phyloP scores from a whole-genome alignment of 2,329 filamentous ascomycete genomes.

The Esteya vermicola region DNA sequence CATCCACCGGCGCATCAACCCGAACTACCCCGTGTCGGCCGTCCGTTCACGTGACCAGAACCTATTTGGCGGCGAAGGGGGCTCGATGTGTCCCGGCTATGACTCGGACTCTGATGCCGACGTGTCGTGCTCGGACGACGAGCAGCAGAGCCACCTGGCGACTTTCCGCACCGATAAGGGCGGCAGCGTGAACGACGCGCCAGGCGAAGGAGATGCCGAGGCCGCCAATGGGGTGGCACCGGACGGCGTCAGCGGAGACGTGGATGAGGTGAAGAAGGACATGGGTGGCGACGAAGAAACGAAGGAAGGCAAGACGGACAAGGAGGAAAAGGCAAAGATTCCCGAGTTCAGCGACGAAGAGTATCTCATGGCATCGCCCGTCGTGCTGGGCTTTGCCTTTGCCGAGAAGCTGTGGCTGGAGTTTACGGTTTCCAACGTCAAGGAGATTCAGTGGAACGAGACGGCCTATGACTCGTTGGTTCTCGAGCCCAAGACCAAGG shows the following conservation, averaged over 20 bases:
- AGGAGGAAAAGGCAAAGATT: constrained; percentile 16
- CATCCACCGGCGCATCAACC: constrained; percentile 70
- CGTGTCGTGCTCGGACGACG: constrained; percentile 15
- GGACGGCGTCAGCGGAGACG: background rate
- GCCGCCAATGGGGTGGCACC: constrained; percentile 18
- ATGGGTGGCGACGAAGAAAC: background rate
- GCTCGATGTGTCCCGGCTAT: too few species aligned
- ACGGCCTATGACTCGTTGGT: constrained; percentile 73
- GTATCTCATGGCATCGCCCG: constrained; percentile 67
- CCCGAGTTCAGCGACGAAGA: constrained; percentile 67
- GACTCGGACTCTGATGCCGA: constrained; percentile 20
- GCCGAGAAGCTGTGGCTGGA: constrained; percentile 84
- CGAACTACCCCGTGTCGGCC: constrained; percentile 67
- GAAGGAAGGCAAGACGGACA: constrained; percentile 9
- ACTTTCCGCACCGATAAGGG: constrained; percentile 3
- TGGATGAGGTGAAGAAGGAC: background rate
- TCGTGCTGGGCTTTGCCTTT: constrained; percentile 78
- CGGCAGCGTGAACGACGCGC: background rate
- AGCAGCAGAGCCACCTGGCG: constrained; percentile 20
- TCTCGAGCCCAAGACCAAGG: constrained; percentile 45
- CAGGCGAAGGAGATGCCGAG: background rate
- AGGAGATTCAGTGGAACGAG: constrained; percentile 74
- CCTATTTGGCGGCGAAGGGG: too few species aligned
- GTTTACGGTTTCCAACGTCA: constrained; percentile 65
- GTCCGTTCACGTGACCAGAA: constrained; percentile 61